phyloP scores from a whole-genome alignment of 176 grass and related monocot species.

The Phragmites australis region DNA sequence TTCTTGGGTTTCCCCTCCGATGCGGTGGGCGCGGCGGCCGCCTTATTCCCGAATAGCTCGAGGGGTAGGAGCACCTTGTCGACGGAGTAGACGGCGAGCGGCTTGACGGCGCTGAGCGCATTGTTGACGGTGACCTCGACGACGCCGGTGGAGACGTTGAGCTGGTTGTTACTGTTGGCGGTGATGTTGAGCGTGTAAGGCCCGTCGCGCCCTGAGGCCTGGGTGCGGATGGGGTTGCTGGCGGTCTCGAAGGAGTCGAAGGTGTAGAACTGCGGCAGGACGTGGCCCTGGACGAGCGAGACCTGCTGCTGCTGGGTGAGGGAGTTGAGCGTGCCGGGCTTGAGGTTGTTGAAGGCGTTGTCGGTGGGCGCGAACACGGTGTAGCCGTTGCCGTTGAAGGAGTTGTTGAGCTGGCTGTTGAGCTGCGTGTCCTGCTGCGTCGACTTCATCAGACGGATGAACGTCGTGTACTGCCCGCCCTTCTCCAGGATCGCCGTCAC shows the following conservation, averaged over 20 bases:
- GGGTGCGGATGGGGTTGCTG: constrained; percentile 90
- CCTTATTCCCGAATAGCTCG: constrained; percentile 65
- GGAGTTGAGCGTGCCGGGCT: constrained; percentile 77
- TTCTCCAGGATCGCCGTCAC: constrained; percentile 71
- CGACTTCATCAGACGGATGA: constrained; percentile 70
- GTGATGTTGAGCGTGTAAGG: constrained; percentile 74
- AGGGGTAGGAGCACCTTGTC: constrained; percentile 72
- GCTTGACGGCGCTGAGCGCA: constrained; percentile 40
- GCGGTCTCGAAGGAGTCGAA: constrained; percentile 64
- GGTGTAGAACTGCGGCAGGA: constrained; percentile 70
- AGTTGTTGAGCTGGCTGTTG: constrained; percentile 86
- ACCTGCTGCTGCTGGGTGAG: constrained; percentile 83
- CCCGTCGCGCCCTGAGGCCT: constrained; percentile 64
- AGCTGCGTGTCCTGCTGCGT: constrained; percentile 78
- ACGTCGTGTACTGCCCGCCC: constrained; percentile 68
- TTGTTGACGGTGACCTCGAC: constrained; percentile 50
- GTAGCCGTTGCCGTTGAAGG: constrained; percentile 59
- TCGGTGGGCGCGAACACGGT: constrained; percentile 91
- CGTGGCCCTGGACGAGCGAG: constrained; percentile 75
- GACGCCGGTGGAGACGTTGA: constrained; percentile 80
- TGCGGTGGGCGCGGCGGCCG: constrained; percentile 56
- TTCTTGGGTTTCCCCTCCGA: constrained; percentile 51
- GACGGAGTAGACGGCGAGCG: constrained; percentile 68
- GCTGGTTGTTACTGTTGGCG: constrained; percentile 42
- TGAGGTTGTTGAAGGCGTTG: constrained; percentile 87